Evolutionary conservation across 1,284 basidiomycete genomes (phyloP).

Genomic region (Earliella scabrosa): DNA sequence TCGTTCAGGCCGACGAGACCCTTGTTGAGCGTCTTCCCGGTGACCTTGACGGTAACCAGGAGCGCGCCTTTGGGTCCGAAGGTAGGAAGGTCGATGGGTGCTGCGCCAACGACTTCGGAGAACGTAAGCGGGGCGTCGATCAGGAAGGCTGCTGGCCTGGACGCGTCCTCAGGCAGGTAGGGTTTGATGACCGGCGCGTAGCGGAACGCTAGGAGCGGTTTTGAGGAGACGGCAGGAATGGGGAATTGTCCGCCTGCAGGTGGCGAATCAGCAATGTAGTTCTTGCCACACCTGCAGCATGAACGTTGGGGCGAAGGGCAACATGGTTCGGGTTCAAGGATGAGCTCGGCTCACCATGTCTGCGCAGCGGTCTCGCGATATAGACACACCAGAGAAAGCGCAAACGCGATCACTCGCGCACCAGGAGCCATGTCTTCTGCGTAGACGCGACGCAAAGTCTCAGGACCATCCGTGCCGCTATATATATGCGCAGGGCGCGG

Average conservation of each 20-base stretch:
- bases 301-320: too few species aligned
- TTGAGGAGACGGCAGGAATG: conserved; percentile 47
- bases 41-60: conserved; percentile 46
- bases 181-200: conserved; percentile 72
- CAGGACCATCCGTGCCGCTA: not conserved
- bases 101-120: conserved; percentile 49
- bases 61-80: conserved; percentile 33
- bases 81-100: conserved; percentile 45
- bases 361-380: not conserved
- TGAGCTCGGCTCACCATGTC: not conserved
- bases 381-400: too few species aligned
- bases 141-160: conserved; percentile 47
- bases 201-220: conserved; percentile 66
- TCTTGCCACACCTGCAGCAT: conserved; percentile 72
- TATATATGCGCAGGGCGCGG: too few species aligned
- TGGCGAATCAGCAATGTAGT: conserved; percentile 57
- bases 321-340: not conserved
- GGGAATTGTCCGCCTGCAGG: conserved; percentile 66
- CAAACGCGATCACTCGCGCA: not conserved
- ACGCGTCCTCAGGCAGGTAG: conserved; percentile 60
- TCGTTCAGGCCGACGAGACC: conserved; percentile 57
- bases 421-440: not conserved
- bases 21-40: conserved; percentile 43
- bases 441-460: not conserved
- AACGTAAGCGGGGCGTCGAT: conserved; percentile 63